phyloP scores from a whole-genome alignment of 768 basidiomycete species.

The Paxillus ammoniavirescens region DNA sequence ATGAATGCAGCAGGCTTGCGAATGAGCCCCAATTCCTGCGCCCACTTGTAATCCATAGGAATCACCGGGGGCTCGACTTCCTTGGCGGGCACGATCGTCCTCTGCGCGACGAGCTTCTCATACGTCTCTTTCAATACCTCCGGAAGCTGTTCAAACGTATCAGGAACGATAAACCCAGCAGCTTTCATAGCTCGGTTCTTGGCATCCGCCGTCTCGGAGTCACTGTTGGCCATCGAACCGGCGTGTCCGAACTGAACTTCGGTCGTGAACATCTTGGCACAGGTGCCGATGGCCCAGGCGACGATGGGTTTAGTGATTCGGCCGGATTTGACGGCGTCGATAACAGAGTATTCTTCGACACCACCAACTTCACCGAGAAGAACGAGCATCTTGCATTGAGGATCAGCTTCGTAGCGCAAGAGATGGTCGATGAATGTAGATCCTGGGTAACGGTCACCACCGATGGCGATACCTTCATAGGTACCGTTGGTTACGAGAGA shows the following conservation, averaged over 20 bases:
- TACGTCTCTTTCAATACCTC: slow-evolving; percentile 82
- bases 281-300: slow-evolving; percentile 99
- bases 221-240: slow-evolving; percentile 96
- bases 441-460: slow-evolving; percentile 98
- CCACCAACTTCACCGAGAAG: slow-evolving; percentile 98
- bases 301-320: slow-evolving; percentile 98
- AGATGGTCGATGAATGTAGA: slow-evolving; percentile 99
- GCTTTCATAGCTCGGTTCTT: slow-evolving; percentile 95
- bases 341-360: slow-evolving; percentile 98
- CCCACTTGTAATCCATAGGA: slow-evolving; percentile 99
- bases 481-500: slow-evolving; percentile 95
- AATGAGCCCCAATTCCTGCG: slow-evolving; percentile 96
- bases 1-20: slow-evolving; percentile 99
- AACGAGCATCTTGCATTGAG: slow-evolving; percentile 98
- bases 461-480: slow-evolving; percentile 99
- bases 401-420: slow-evolving; percentile 94
- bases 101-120: slow-evolving; percentile 69
- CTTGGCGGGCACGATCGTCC: slow-evolving; percentile 62
- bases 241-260: slow-evolving; percentile 99
- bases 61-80: slow-evolving; percentile 93
- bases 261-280: slow-evolving; percentile 99
- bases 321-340: slow-evolving; percentile 93
- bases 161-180: slow-evolving; percentile 95
- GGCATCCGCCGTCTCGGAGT: slow-evolving; percentile 95
- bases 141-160: slow-evolving; percentile 96